Evolutionary conservation across 805 yeast genomes (phyloP).

Genomic region (Candida bentonensis): DNA sequence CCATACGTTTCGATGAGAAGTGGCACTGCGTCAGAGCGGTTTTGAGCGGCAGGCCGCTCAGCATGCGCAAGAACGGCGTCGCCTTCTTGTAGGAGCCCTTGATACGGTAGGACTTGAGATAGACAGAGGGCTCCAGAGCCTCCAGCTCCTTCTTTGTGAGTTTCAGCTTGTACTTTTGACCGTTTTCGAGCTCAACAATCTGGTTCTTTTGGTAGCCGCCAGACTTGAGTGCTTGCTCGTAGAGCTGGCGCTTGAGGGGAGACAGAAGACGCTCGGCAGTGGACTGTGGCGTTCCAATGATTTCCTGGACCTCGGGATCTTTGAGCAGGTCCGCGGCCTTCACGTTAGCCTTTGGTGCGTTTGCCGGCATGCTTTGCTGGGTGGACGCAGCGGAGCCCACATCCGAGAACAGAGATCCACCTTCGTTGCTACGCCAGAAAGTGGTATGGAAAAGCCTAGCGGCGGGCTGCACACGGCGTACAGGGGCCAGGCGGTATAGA

Average conservation of each 20-base stretch:
- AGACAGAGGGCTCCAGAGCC: constrained; percentile 78
- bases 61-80: constrained; percentile 60
- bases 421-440: neutral
- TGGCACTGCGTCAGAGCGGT: constrained; percentile 87
- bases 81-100: constrained; percentile 86
- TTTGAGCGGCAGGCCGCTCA: constrained; percentile 54
- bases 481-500: neutral
- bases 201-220: constrained; percentile 56
- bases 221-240: constrained; percentile 52
- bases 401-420: neutral
- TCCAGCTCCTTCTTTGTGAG: constrained; percentile 55
- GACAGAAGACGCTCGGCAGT: constrained; percentile 45
- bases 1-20: constrained; percentile 65
- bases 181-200: constrained; percentile 29
- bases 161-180: constrained; percentile 38
- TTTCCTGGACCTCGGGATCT: neutral
- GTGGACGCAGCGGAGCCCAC: neutral
- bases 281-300: constrained; percentile 15
- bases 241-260: constrained; percentile 58
- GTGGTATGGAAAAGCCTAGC: neutral
- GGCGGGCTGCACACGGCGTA: neutral
- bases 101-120: constrained; percentile 63
- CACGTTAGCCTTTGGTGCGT: neutral
- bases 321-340: neutral
- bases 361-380: neutral